A percentile compares a stretch with the other conserved stretches of the same genome.
These are phyloP conservation scores for Solanum pinnatisectum DNA, from an alignment of 257 asterid genomes.

Conservation along the genomic window DNA sequence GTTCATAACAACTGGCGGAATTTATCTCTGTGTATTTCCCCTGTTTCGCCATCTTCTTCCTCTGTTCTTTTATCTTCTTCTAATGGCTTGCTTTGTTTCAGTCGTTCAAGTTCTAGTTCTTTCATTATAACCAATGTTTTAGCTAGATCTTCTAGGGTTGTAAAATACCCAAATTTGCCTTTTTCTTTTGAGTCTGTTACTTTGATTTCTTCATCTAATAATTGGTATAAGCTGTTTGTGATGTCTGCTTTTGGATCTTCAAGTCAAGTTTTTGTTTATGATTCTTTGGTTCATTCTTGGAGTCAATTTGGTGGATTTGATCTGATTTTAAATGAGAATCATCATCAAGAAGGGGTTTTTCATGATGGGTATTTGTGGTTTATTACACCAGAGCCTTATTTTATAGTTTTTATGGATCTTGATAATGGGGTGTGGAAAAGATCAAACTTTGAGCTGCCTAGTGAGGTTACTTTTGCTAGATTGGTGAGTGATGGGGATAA, in stretches of 20 bases:
- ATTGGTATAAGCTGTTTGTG: constrained; percentile 33
- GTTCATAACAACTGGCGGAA: constrained; percentile 32
- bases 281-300: constrained; percentile 31
- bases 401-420: constrained; percentile 15
- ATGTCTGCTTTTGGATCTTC: constrained; percentile 33
- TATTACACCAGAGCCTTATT: constrained; percentile 52
- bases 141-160: constrained; percentile 19
- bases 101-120: constrained; percentile 15
- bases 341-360: constrained; percentile 39
- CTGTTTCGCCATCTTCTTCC: constrained; percentile 11
- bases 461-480: constrained; percentile 35
- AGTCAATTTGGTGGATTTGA: constrained; percentile 14
- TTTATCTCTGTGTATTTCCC: constrained; percentile 27
- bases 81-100: constrained; percentile 52
- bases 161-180: constrained; percentile 39
- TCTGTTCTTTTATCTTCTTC: constrained; percentile 31
- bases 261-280: constrained; percentile 24
- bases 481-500: constrained; percentile 29
- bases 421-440: constrained; percentile 43
- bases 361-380: constrained; percentile 31
- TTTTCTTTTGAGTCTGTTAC: constrained; percentile 36
- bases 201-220: constrained; percentile 9
- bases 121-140: constrained; percentile 42
- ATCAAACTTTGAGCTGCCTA: constrained; percentile 15
- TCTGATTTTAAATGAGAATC: constrained; percentile 12